Conservation (phyloP, 2,329 filamentous ascomycete species). For the Thelonectria discophora region DNA sequence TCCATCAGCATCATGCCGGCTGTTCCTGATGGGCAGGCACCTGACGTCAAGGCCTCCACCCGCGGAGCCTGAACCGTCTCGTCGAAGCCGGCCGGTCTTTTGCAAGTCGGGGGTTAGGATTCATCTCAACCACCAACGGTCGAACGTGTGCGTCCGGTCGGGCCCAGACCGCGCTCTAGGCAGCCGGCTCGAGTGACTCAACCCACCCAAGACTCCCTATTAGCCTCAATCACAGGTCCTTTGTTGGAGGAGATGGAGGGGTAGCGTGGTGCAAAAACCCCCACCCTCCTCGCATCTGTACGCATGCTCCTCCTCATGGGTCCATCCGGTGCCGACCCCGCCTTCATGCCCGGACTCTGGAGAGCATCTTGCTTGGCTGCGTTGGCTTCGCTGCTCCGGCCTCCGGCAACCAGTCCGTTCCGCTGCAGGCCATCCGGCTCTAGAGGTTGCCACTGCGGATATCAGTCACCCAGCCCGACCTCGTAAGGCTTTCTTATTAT, state of each 20-base stretch:
- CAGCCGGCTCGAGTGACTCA: background rate
- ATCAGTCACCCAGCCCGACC: background rate
- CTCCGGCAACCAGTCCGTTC: background rate
- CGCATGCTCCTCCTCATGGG: background rate
- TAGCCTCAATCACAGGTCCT: background rate
- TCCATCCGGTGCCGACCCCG: conserved; percentile 2
- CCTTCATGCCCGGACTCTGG: background rate
- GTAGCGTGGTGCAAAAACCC: background rate
- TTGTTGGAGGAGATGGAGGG: background rate
- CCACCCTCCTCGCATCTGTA: background rate
- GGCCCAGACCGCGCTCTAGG: conserved; percentile 6
- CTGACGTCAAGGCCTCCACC: conserved; percentile 37
- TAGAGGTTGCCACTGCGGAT: background rate
- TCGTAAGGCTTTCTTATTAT: background rate
- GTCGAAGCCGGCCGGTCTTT: no score
- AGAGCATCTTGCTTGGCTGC: background rate
- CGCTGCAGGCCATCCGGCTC: background rate
- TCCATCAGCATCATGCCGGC: conserved; percentile 19
- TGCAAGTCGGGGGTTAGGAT: no score
- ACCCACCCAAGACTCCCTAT: background rate
- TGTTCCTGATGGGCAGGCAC: conserved; percentile 41
- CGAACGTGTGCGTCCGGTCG: background rate
- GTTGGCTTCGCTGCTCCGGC: background rate
- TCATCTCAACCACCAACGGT: no score
- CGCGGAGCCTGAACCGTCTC: background rate